Conservation (phyloP, 345 rosid genomes). For the Viola odorata region DNA sequence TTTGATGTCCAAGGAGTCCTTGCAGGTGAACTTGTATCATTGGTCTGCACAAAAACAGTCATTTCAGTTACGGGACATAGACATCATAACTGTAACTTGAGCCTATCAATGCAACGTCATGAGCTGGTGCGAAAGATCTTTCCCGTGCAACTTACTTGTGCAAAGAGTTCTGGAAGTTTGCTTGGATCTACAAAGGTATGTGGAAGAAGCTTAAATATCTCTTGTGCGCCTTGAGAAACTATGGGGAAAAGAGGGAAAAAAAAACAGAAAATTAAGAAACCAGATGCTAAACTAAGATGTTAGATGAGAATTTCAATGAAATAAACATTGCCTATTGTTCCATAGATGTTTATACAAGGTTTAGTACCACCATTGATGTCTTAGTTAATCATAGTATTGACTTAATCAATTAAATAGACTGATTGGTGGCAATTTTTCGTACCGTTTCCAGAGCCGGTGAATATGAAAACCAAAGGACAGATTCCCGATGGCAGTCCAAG, state of each 20-base stretch:
- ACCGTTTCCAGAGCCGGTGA: slow-evolving; percentile 82
- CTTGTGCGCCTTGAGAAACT: slow-evolving; percentile 90
- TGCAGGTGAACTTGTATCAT: slow-evolving; percentile 23
- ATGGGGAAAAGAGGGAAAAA: slow-evolving; percentile 1
- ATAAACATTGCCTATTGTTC: neutral
- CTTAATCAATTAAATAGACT: neutral
- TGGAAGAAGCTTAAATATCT: slow-evolving; percentile 93
- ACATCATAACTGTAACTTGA: neutral
- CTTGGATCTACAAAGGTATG: slow-evolving; percentile 73
- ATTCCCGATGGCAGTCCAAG: slow-evolving; percentile 72
- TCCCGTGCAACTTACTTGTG: slow-evolving; percentile 31
- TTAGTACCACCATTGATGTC: neutral
- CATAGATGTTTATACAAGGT: neutral
- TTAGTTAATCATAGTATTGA: neutral
- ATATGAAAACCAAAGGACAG: slow-evolving; percentile 73
- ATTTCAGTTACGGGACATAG: neutral
- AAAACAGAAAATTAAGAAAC: neutral
- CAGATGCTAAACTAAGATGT: neutral
- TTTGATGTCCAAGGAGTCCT: slow-evolving; percentile 46
- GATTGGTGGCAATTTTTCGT: slow-evolving; percentile 8
- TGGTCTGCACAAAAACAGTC: slow-evolving; percentile 35
- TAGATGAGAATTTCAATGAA: neutral
- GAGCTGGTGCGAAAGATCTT: neutral
- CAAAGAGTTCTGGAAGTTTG: slow-evolving; percentile 68
- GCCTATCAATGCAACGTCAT: neutral